Evolutionary conservation across 495 filamentous ascomycete species (phyloP), one percentile per base, ranked within the genome.

Genomic region (Talaromyces ruber): DNA sequence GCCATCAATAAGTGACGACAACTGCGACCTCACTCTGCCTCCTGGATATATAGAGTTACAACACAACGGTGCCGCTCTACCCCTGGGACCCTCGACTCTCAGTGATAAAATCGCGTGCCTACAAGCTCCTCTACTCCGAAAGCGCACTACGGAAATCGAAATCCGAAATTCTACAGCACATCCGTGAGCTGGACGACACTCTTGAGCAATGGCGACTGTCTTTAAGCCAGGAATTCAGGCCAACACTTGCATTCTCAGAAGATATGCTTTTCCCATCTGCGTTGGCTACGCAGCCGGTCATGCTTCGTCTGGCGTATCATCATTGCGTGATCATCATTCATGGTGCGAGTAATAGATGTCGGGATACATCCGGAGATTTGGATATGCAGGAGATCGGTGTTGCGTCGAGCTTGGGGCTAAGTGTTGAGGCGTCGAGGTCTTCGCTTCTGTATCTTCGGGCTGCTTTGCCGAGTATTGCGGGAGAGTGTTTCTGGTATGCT

Each of bases 21-120:
- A 81, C 60, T 84, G 81, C 64, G 81, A 83, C 64, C 67, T 84
- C 18, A 79, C 79, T 0, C 68, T 82, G 6, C 81, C 81, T 0
- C 69, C 70, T 6, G 39, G 39, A 3, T 43, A 43, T 18, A 64
- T 73, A 39, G 67, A 70, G n/a, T 16, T 66, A 47, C 65, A 6
- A 74, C 16, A 67, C 68, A 6, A 64, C 68, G 6, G 68, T 70
- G 6, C 79, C 81, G 0, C 65, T 77, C 11, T 75, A 80, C 51
- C 79, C 78, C 1, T 74, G 76, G 22, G 80, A 84, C 47, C 63
- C 82, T 21, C 73, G 79, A 4, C 70, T 84, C 6, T 74, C 73
- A 47, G 73, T 83, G 16, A 76, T 84, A 64, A 81, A 82, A 65
- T 75, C 79, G 6, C 75, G 79, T 18, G 73, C 77, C 0, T 77